Evolutionary conservation across 2,329 filamentous ascomycete species (phyloP), one percentile per base, ranked within the genome.

Genomic region (Penicillium corylophilum): DNA sequence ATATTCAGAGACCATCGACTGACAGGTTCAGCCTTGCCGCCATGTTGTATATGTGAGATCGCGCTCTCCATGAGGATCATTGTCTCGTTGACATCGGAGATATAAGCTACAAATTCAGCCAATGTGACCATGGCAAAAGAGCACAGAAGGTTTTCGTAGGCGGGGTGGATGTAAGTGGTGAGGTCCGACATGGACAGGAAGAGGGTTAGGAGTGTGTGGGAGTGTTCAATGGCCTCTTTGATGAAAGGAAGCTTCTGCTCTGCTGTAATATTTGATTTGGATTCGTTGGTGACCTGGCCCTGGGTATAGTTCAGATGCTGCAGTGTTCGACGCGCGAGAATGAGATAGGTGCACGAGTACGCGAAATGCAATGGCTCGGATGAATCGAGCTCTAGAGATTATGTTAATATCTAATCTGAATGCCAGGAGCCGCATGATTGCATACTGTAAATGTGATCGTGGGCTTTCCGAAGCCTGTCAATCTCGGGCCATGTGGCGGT

Each of bases 21-120:
- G 28, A 59, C 55, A 1, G 57, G 55, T 28, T 59, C 57, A 2
- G 55, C 44, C 36, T 59, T 57, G 10, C 55, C 55, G 3, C 55
- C 55, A 22, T 48, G 51, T 36, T 57, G 57, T 20, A 59, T 56
- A 48, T 59, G 57, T 1, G 57, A 57, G 5, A 59, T 45, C 13
- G 40, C 45, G 12, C 39, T 36, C 33, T 57, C 55, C 55, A 55
- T 54, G 8, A 55, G 44, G 6, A 22, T 8, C 6, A 52, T 22
- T 2, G 38, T 40, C 10, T 53, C 36, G 13, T 20, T 35, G 4
- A 53, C 31, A 15, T 51, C 43, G 15, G 41, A 15, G 12, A 53
- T 12, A 28, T 51, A 31, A 28, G 36, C 22, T 6, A 52, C 51
- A 16, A 57, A 54, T n/a, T 57, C 52, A 5, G 49, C 51, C 12